Conservation (phyloP, 202 grass and related monocot genomes). For the Setaria italica region DNA sequence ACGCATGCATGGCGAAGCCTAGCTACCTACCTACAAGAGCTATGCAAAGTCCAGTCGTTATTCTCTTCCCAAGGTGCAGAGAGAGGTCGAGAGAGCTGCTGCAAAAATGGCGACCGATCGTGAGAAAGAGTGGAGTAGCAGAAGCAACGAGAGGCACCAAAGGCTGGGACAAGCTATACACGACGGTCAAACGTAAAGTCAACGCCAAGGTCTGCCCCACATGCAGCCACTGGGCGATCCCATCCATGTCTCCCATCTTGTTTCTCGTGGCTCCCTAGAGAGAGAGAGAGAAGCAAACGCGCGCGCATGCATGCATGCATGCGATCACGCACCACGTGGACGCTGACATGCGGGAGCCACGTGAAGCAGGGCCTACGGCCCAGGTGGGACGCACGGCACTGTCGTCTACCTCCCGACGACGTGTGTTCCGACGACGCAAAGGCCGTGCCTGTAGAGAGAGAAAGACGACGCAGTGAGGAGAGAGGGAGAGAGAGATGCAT, state of each 20-base stretch:
- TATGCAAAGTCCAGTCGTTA: neutral
- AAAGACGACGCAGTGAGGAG: neutral
- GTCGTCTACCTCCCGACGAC: constrained; percentile 32
- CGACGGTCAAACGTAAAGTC: neutral
- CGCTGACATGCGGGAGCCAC: constrained; percentile 45
- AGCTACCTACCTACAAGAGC: neutral
- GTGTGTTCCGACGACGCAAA: constrained; percentile 1
- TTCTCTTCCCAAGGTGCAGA: neutral
- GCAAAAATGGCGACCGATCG: neutral
- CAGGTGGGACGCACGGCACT: neutral
- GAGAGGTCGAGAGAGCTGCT: neutral
- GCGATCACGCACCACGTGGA: constrained; percentile 39
- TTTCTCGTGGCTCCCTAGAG: neutral
- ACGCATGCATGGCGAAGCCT: constrained; percentile 4
- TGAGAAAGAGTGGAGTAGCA: neutral
- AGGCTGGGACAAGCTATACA: neutral
- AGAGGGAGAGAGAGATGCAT: constrained; percentile 30
- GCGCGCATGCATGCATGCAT: neutral
- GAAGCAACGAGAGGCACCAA: neutral
- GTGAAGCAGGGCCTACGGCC: fast-evolving
- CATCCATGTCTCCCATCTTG: constrained; percentile 7
- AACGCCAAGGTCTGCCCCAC: neutral
- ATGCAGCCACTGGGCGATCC: neutral
- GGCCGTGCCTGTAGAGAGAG: constrained; percentile 27
- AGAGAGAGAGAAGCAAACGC: too few relatives aligned